Base-by-base conservation (phyloP, 495 filamentous ascomycete species). In the Xylaria curta region DNA sequence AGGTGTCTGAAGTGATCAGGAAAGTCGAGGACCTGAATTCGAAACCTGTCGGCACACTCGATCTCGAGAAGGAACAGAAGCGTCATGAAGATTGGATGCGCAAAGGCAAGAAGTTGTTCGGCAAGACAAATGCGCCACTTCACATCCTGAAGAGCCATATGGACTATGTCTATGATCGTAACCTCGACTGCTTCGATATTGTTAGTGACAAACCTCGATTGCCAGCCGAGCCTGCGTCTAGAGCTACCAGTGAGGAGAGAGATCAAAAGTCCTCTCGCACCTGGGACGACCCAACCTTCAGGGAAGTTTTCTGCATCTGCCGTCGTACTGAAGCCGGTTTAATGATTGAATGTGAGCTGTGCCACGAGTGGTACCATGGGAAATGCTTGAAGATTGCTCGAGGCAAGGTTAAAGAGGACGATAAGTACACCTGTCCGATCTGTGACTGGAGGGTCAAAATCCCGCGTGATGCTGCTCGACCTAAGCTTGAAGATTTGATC, bases 41-140 rank as follows among this genome's bases (percentile, higher is more conserved):
- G 76, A 97, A 97, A 76, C 96, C 96, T 0, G 87, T 85, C 36
- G 96, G 96, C 5, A 97, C 95, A 0, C 86, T 97, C 58, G 96
- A 99, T 79, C 86, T 99, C 28, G 96, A 99, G 77, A 94, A 93
- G 74, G 94, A 98, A 78, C 93, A 97, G 79, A 97, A 95, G 78
- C 91, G 93, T 15, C 96, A 99, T 74, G 96, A 98, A 76, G 97
- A 99, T 79, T 99, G 96, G 96, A 99, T 99, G 96, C 86, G 96
- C 53, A 93, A 94, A 75, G 96, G 96, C 38, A 99, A 99, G 83
- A 98, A 98, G 82, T 83, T 99, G 0, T 99, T 99, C 75, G 97
- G 97, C 47, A 99, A 99, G 81, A 95, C 97, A 3, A 99, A 99
- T 79, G 96, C 96, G 4, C 96, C 96, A 13, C 81, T 99, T 38